phyloP scores from a whole-genome alignment of 2,329 filamentous ascomycete species.

The Cladosporium sp. region DNA sequence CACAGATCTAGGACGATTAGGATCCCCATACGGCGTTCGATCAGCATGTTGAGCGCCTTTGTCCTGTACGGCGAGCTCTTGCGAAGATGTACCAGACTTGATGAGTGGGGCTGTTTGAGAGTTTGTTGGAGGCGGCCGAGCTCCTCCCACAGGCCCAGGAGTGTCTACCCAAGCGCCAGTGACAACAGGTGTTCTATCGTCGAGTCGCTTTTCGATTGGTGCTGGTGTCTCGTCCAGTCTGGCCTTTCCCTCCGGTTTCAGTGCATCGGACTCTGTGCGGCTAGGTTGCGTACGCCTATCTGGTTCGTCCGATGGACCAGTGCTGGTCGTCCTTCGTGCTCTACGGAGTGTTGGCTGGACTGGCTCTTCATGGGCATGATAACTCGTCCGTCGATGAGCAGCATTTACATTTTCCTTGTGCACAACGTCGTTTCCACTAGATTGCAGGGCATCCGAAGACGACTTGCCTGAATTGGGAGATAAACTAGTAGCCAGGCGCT shows the following conservation, averaged over 20 bases:
- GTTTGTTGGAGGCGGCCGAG: background rate
- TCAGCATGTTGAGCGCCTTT: background rate
- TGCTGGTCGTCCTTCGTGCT: background rate
- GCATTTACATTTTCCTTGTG: background rate
- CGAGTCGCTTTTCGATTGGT: background rate
- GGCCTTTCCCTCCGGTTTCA: background rate
- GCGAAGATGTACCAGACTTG: too few species aligned
- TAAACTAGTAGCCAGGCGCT: conserved; percentile 41
- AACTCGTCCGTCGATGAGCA: background rate
- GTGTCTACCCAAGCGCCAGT: conserved; percentile 49
- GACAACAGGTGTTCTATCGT: conserved; percentile 37
- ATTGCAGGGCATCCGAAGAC: background rate
- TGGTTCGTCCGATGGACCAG: background rate
- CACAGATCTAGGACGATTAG: conserved; percentile 22
- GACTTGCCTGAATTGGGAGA: conserved; percentile 42
- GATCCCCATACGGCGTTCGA: background rate
- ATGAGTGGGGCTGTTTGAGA: background rate
- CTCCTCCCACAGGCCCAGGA: conserved; percentile 19
- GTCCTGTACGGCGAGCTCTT: background rate
- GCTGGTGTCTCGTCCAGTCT: background rate
- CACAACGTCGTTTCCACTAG: background rate
- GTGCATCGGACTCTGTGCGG: too few species aligned
- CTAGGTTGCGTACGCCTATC: background rate
- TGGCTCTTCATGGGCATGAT: background rate
- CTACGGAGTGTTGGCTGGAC: background rate